Evolutionary conservation across 1,284 basidiomycete genomes (phyloP), one percentile per base, ranked within the genome.

Genomic region (Phellopilus nigrolimitatus): DNA sequence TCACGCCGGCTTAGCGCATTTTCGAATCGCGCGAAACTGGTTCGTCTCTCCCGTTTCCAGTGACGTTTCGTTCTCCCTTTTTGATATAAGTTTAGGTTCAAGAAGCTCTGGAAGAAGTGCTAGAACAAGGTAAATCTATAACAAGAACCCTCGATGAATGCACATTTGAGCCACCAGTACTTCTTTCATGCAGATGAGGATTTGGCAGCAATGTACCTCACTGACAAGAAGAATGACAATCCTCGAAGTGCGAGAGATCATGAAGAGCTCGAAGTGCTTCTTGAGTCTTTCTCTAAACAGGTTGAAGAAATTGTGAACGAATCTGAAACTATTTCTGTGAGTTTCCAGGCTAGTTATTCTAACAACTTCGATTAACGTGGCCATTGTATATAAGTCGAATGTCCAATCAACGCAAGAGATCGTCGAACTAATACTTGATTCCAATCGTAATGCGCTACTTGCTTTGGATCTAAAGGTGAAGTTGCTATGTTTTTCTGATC

Each of bases 381-480:
- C 34, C 8, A 19, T 13, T 13, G 36, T 44, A 12, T n/a, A 13
- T 19, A 60, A 94, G 91, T 79, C 76, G 51, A 97, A 97, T 64
- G 91, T 98, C 49, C 87, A 91, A 70, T 93, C 91, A 13, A 98
- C 95, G 0, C 94, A 97, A 71, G 95, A 98, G 68, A 95, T 98
- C 46, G 92, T 97, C 4, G 95, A 99, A 68, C 78, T 99, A 52
- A 95, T 98, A 63, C 78, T 99, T 41, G 95, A 99, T 67, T 91
- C 93, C 52, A 97, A 97, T 70, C 87, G 95, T 42, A 99, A 99
- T 65, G 82, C 89, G 3, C 74, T 99, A 10, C 75, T 98, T 12
- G 91, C 93, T 21, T 76, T 98, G 21, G 95, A 98, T 66, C 76
- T 99, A 43, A 87, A 94, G 73, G 88, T 86, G 57, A 25, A 67